Evolutionary conservation across 257 asterid species (phyloP), one percentile per base, ranked within the genome.

Genomic region (Linderniella brevidens): DNA sequence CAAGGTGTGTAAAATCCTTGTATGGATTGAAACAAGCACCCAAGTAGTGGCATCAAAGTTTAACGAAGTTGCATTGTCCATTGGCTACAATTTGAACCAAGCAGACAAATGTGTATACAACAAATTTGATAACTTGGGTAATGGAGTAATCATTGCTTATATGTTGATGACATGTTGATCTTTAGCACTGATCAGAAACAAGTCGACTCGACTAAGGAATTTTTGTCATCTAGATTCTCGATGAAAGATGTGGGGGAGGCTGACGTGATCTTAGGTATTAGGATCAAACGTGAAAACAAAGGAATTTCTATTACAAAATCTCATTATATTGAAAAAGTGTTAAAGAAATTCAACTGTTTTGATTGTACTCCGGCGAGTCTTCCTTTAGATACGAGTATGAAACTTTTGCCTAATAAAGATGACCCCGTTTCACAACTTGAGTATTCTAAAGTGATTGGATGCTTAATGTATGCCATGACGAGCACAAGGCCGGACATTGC

Each of bases 231-330:
- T 13, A 43, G 17, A 11, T 2, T 43, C 17, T 43, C 5, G 4
- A 14, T 13, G 18, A 43, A 43, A 43, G 48, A 43, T 43, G n/a
- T 43, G 48, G 48, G 48, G n/a, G 48, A 43, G 18, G 48, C 48
- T 11, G 13, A 1, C 18, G 48, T 11, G 3, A 43, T 1, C 3
- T 3, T 25, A 25, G 32, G 32, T 25, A 25, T 25, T 25, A 25
- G 32, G 32, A 25, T 43, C n/a, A 13, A 1, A 43, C 18, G 9
- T n/a, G 17, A 43, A 43, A n/a, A n/a, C 8, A 43, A 11, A 8
- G 18, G 48, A 43, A 43, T 43, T 13, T 10, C 32, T 3, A 25
- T 43, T n/a, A 11, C 3, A 2, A 14, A 4, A 18, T 11, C 48
- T 43, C 48, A 43, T 43, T 43, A 43, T 13, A 43, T 43, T 43